Base-by-base conservation (phyloP, 129 eudicot genomes). In the Flaveria brownii region DNA sequence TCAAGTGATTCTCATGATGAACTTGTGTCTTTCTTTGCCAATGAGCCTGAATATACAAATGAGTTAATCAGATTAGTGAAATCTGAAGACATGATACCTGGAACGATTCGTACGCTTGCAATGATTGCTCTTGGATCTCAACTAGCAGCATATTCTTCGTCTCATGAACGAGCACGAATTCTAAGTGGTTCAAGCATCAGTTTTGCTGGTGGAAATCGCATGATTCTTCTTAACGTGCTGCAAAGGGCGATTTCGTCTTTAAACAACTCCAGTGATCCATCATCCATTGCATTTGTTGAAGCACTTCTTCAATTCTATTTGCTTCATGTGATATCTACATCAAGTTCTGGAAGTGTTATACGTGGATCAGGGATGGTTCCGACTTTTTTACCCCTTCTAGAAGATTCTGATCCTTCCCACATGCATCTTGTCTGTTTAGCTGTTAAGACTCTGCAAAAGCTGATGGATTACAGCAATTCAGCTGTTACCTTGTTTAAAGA, bases 341-440 rank as follows among this genome's bases (percentile, higher is more conserved):
- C 99, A 80, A 89, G 84, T 77, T 83, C 97, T 25, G 97, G 99
- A 50, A 91, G 88, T 85, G 90, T 87, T 73, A 84, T 91, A 51
- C 78, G 99, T 45, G 97, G 97, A 46, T 91, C 99, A 4, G 99
- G 99, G 33, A 91, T 95, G 97, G 97, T 95, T 16, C 97, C 97
- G 5, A 91, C 99, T 28, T 91, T 95, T 84, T 87, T 95, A 72
- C 99, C 99, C 47, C 92, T 95, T 75, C 54, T 95, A 68, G 94
- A 91, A 80, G 97, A 95, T 78, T 83, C 92, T 20, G 91, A 91
- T 77, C 86, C 89, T 64, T 70, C 78, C 17, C 99, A 87, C 67
- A 71, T 91, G 88, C 99, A 91, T 87, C 97, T 95, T 67, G 99
- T 95, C 13, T 89, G 92, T 80, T 80, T 86, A 73, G 94, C 99